Evolutionary conservation across 2,329 filamentous ascomycete species (phyloP).

Genomic region (Lecanicillium sp.): DNA sequence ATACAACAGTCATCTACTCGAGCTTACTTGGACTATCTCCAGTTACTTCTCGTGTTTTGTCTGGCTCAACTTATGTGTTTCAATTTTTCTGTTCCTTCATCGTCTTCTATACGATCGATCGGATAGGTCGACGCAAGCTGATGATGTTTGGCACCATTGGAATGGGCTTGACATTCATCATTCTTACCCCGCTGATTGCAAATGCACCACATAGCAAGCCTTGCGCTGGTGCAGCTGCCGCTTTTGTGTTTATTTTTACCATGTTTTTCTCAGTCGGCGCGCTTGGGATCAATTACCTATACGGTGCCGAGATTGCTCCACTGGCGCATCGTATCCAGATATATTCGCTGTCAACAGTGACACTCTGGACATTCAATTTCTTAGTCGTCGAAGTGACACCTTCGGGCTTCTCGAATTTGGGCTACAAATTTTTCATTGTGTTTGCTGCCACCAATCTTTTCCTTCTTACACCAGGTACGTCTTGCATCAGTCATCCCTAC

Average conservation of each 20-base stretch:
- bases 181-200: neutral
- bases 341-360: neutral
- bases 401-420: neutral
- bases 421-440: neutral
- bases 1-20: too few species aligned
- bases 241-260: neutral
- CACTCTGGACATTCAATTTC: neutral
- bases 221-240: neutral
- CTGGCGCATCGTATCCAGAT: neutral
- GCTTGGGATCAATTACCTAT: neutral
- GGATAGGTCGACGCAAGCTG: too few species aligned
- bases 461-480: neutral
- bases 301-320: neutral
- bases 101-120: too few species aligned
- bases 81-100: too few species aligned
- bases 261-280: neutral
- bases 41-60: too few species aligned
- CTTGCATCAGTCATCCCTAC: neutral
- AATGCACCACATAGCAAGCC: neutral
- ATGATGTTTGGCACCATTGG: constrained; percentile 1
- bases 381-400: neutral
- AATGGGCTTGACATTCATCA: neutral
- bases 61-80: too few species aligned
- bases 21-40: too few species aligned
- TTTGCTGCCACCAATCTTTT: neutral